Evolutionary conservation across 75 land plant species (phyloP).

Genomic region (Gnetum montanum): DNA sequence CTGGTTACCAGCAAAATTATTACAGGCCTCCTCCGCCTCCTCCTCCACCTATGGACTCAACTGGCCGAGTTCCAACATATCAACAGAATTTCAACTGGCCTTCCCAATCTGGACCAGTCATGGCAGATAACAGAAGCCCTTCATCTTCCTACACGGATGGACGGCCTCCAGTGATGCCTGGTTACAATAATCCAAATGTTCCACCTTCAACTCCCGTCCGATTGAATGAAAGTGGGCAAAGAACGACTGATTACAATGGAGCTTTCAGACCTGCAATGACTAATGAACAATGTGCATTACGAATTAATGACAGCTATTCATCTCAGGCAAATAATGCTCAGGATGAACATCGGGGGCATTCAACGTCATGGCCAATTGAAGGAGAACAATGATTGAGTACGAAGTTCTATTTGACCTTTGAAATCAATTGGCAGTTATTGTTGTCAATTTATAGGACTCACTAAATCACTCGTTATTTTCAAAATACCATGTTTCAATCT

Average conservation of each 20-base stretch:
- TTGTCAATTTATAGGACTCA: no score
- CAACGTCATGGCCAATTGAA: slow-evolving; percentile 10
- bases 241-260: background rate
- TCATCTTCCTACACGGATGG: background rate
- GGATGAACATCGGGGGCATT: no score
- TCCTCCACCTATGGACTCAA: slow-evolving; percentile 1
- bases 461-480: no score
- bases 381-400: background rate
- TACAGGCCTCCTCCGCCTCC: background rate
- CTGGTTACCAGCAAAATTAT: background rate
- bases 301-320: no score
- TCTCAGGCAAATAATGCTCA: no score
- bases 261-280: no score
- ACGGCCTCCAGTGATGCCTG: background rate
- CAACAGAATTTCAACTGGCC: slow-evolving; percentile 1
- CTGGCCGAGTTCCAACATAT: background rate
- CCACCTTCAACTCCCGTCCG: background rate
- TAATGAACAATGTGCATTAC: no score
- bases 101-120: no score
- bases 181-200: background rate
- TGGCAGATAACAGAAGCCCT: background rate
- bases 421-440: no score
- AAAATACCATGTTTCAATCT: no score
- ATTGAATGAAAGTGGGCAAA: background rate
- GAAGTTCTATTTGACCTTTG: no score